Conservation (phyloP, 805 yeast genomes). For the Schwanniomyces pseudopolymorphus region DNA sequence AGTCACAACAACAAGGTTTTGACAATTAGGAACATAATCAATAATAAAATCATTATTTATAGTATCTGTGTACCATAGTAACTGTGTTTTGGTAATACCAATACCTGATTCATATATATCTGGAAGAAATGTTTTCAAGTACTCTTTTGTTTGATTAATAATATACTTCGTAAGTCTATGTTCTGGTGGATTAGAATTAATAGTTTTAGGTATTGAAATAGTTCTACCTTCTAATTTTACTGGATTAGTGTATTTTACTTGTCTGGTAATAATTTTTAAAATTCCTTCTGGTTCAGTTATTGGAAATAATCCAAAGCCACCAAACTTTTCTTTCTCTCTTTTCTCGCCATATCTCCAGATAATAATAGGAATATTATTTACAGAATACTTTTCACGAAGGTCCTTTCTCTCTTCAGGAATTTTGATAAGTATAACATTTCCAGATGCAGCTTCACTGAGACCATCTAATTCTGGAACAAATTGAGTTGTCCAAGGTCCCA, state of each 20-base stretch:
- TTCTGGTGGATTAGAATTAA: slow-evolving; percentile 11
- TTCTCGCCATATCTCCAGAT: slow-evolving; percentile 33
- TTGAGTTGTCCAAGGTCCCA: slow-evolving; percentile 29
- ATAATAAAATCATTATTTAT: slow-evolving; percentile 28
- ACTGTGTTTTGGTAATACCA: slow-evolving; percentile 6
- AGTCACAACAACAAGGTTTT: slow-evolving; percentile 26
- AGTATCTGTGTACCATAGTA: slow-evolving; percentile 34
- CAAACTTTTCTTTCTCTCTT: slow-evolving; percentile 9
- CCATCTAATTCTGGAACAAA: slow-evolving; percentile 34
- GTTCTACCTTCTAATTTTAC: slow-evolving; percentile 12
- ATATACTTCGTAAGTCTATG: slow-evolving; percentile 12
- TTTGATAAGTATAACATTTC: slow-evolving; percentile 33
- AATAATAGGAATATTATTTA: slow-evolving; percentile 30
- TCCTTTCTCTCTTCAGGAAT: slow-evolving; percentile 31
- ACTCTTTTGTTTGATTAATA: slow-evolving; percentile 12
- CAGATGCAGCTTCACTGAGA: slow-evolving; percentile 32
- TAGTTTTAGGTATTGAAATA: slow-evolving; percentile 26
- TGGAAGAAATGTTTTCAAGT: slow-evolving; percentile 11
- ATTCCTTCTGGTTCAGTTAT: slow-evolving; percentile 31
- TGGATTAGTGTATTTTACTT: slow-evolving; percentile 34
- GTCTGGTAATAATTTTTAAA: slow-evolving; percentile 35
- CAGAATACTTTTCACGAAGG: slow-evolving; percentile 28
- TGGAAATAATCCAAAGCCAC: slow-evolving; percentile 36
- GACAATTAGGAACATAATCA: slow-evolving; percentile 29
- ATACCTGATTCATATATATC: slow-evolving; percentile 8